These are phyloP conservation scores for Candida berthetii DNA, from an alignment of 805 yeast species.

Conservation along the genomic window DNA sequence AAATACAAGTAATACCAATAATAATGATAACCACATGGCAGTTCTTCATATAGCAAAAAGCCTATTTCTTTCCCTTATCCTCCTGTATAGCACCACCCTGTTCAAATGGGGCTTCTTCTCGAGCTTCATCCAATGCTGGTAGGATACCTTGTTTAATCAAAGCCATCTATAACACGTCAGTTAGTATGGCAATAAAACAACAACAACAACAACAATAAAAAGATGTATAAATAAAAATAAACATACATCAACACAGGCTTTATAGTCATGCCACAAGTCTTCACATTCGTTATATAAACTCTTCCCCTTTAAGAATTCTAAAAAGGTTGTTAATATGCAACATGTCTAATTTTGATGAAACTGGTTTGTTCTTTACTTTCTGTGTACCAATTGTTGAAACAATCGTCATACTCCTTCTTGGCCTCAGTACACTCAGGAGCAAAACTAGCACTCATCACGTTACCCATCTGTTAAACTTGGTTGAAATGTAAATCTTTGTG, in stretches of 20 bases:
- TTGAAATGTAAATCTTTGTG: no score
- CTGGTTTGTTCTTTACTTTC: constrained; percentile 48
- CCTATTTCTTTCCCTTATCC: no score
- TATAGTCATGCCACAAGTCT: constrained; percentile 82
- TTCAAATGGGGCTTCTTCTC: constrained; percentile 85
- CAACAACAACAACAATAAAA: not conserved
- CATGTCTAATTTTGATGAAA: not conserved
- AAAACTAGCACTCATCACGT: constrained; percentile 76
- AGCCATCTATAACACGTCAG: constrained; percentile 26
- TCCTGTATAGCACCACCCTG: constrained; percentile 44
- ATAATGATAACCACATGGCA: no score
- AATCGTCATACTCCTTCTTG: constrained; percentile 82
- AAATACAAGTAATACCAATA: no score
- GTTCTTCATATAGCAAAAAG: no score
- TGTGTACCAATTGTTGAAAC: constrained; percentile 93
- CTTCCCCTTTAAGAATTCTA: constrained; percentile 50
- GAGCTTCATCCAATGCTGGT: constrained; percentile 81
- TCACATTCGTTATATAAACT: constrained; percentile 79
- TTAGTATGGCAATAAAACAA: no score
- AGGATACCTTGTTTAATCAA: constrained; percentile 70
- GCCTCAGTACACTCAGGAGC: constrained; percentile 95
- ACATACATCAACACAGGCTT: constrained; percentile 71
- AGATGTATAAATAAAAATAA: not conserved
- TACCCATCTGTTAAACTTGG: no score
- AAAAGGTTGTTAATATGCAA: not conserved